These are phyloP conservation scores for Erysimum cheiri DNA, from an alignment of 441 rosid genomes.

Conservation along the genomic window DNA sequence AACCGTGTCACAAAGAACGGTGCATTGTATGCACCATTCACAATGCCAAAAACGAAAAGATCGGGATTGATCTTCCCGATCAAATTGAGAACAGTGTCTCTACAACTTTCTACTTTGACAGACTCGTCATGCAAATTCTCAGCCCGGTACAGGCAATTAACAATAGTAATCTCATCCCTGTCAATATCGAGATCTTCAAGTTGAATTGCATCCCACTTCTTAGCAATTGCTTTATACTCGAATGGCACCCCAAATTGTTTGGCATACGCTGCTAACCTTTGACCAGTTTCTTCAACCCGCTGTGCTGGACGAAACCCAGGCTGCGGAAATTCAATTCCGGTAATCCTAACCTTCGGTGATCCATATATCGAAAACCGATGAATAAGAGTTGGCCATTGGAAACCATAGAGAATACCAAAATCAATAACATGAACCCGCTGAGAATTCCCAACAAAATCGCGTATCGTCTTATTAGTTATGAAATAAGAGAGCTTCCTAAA, in stretches of 20 bases:
- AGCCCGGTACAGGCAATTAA: constrained; percentile 71
- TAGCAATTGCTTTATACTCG: constrained; percentile 68
- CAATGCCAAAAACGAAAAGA: constrained; percentile 73
- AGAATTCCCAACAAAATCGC: constrained; percentile 41
- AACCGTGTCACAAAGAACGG: constrained; percentile 89
- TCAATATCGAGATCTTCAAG: constrained; percentile 65
- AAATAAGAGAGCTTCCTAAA: constrained; percentile 62
- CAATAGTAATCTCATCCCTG: constrained; percentile 60
- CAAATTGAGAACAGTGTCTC: constrained; percentile 67
- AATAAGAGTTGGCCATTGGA: constrained; percentile 72
- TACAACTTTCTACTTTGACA: constrained; percentile 62
- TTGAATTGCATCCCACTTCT: constrained; percentile 66
- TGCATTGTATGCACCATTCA: constrained; percentile 75
- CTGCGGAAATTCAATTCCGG: constrained; percentile 75
- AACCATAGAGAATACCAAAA: constrained; percentile 76
- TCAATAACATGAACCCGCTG: constrained; percentile 62
- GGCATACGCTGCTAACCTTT: constrained; percentile 65
- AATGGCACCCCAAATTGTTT: constrained; percentile 63
- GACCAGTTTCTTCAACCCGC: constrained; percentile 73
- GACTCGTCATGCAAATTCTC: constrained; percentile 86
- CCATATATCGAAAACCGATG: constrained; percentile 54
- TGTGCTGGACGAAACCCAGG: constrained; percentile 74
- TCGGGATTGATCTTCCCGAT: constrained; percentile 71
- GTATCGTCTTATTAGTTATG: constrained; percentile 51
- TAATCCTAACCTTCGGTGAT: constrained; percentile 61